Percentiles rank a stretch among this genome's conserved stretches.
phyloP scores from a whole-genome alignment of 192 early-diverging fungal species.

The Gonapodya prolifera region DNA sequence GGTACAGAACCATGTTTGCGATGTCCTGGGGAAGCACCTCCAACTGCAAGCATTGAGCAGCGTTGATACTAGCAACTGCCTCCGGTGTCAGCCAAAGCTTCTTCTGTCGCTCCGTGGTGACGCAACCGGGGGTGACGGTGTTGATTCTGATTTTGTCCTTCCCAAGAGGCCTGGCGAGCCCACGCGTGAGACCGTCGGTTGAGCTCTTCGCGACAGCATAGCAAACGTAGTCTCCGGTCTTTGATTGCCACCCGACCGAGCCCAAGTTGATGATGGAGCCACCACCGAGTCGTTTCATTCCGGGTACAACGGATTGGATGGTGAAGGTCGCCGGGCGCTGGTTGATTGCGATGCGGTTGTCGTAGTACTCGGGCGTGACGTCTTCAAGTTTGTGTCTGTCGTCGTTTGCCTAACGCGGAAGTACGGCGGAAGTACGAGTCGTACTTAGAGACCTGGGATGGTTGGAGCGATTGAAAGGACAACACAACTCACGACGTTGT shows the following conservation, averaged over 20 bases:
- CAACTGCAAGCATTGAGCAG: background rate
- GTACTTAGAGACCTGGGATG: background rate
- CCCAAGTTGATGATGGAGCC: background rate
- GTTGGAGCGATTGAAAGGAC: background rate
- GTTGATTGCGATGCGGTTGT: background rate
- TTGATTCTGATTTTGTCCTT: background rate
- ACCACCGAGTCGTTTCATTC: background rate
- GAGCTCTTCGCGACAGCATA: background rate
- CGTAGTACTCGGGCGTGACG: background rate
- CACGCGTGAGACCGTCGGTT: background rate
- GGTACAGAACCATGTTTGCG: background rate
- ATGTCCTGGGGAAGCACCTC: background rate
- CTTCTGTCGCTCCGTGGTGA: background rate
- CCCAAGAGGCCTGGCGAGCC: background rate
- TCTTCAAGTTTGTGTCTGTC: background rate
- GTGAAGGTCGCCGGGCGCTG: background rate
- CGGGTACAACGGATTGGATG: background rate
- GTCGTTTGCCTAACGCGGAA: background rate
- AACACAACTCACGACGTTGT: background rate
- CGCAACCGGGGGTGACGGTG: background rate
- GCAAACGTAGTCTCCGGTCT: background rate
- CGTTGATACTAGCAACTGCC: background rate
- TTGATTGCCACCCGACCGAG: background rate
- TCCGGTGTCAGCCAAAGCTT: background rate
- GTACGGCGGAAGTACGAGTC: background rate